Conservation (phyloP, 2,329 filamentous ascomycete genomes). For the Trichoderma pleuroti region DNA sequence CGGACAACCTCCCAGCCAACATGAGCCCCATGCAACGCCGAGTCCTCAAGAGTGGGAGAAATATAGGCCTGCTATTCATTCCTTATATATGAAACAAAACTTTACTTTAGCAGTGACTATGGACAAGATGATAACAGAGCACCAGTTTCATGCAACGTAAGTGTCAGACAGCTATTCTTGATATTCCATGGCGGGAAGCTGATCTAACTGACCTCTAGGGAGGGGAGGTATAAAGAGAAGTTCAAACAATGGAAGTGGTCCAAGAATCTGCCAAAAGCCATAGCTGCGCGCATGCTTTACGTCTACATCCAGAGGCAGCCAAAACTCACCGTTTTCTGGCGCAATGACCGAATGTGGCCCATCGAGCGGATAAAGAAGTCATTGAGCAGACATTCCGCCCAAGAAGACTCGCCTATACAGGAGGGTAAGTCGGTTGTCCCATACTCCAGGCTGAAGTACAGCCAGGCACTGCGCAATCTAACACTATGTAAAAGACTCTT, state of each 20-base stretch:
- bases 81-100: neutral
- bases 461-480: neutral
- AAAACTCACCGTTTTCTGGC: no score
- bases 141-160: neutral
- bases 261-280: neutral
- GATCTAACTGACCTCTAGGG: neutral
- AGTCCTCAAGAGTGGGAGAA: neutral
- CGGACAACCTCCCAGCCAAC: neutral
- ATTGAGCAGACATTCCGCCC: accelerated
- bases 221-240: neutral
- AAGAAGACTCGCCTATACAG: neutral
- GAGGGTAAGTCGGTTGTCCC: neutral
- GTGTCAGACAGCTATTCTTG: neutral
- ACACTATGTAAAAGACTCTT: neutral
- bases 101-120: neutral
- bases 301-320: no score
- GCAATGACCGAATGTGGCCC: neutral
- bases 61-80: neutral
- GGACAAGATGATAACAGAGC: neutral
- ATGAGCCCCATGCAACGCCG: neutral
- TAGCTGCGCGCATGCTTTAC: neutral
- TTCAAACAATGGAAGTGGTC: neutral
- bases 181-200: no score
- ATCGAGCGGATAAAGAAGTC: neutral
- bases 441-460: no score